A percentile compares a stretch with the other conserved stretches of the same genome.
Conservation (phyloP, 1,139 yeast genomes). For the Geotrichum histeridarum region DNA sequence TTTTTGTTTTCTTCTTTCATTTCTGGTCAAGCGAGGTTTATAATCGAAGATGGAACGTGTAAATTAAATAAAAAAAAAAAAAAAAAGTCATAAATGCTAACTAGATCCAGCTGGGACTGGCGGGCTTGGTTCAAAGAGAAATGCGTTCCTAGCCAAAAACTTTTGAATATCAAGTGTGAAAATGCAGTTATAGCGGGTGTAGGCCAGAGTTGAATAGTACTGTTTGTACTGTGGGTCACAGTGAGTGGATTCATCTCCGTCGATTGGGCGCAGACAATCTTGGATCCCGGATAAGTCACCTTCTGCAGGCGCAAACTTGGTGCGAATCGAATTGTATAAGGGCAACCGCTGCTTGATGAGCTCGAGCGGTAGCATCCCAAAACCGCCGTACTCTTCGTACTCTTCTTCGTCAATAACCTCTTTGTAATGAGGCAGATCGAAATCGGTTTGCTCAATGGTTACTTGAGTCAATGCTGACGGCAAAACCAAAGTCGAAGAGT, state of each 20-base stretch:
- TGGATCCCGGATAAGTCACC: constrained; percentile 1
- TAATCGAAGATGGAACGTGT: background rate
- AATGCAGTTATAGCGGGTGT: constrained; percentile 7
- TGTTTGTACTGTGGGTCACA: constrained; percentile 6
- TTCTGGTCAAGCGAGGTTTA: background rate
- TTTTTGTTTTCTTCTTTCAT: background rate
- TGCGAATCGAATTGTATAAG: constrained; percentile 1
- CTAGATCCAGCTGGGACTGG: background rate
- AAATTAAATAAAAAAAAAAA: background rate
- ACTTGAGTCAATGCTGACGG: background rate
- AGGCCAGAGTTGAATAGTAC: constrained; percentile 8
- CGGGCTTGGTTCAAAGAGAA: background rate
- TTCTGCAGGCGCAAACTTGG: constrained; percentile 2
- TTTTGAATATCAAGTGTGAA: constrained; percentile 2
- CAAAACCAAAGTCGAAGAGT: background rate
- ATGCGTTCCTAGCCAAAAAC: constrained; percentile 6
- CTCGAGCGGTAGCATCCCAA: constrained; percentile 10
- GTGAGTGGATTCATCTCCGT: constrained; percentile 6
- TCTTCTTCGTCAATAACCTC: constrained; percentile 6
- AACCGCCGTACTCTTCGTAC: constrained; percentile 11
- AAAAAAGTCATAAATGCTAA: background rate
- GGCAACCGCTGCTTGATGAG: constrained; percentile 6
- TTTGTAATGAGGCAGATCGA: constrained; percentile 3
- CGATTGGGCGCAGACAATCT: constrained; percentile 2
- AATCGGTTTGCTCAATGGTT: constrained; percentile 6